These are phyloP conservation scores for Colletotrichum higginsianum DNA, from an alignment of 2,329 filamentous ascomycete genomes.

Conservation along the genomic window DNA sequence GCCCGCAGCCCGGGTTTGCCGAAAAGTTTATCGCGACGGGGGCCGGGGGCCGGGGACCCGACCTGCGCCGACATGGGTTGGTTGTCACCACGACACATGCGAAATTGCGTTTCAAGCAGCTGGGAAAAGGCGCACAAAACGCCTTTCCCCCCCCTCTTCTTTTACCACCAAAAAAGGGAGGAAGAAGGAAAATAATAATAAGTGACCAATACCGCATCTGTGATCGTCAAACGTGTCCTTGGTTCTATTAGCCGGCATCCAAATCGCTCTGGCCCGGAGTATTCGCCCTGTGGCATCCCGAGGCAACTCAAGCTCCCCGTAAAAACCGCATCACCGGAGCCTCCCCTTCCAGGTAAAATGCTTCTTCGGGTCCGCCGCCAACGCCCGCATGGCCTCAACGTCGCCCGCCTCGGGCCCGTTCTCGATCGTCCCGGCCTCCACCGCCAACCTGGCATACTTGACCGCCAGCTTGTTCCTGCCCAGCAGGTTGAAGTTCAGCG, in stretches of 20 bases:
- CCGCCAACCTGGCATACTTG: conserved; percentile 55
- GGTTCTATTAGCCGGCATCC: too few species aligned
- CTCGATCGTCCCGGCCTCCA: conserved; percentile 53
- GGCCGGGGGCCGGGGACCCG: background rate
- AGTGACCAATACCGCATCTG: too few species aligned
- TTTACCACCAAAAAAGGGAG: too few species aligned
- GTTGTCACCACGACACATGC: background rate
- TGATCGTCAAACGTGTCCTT: too few species aligned
- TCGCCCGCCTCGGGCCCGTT: conserved; percentile 34
- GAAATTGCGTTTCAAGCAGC: background rate
- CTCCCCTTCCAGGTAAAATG: conserved; percentile 43
- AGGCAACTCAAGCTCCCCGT: too few species aligned
- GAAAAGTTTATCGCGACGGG: conserved; percentile 12
- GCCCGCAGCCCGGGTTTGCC: conserved; percentile 12
- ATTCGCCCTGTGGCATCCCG: too few species aligned
- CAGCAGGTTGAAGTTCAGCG: conserved; percentile 55
- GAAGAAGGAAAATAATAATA: too few species aligned
- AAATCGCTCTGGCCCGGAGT: too few species aligned
- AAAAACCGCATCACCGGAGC: background rate
- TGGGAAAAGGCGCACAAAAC: background rate
- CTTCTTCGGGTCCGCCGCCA: conserved; percentile 39
- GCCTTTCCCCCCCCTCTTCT: too few species aligned
- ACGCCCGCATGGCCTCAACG: conserved; percentile 37
- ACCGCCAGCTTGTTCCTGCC: conserved; percentile 56
- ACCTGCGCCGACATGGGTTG: conserved; percentile 2